These are phyloP conservation scores for Chlorella sp. DNA, from an alignment of 139 green algal species.

Conservation along the genomic window DNA sequence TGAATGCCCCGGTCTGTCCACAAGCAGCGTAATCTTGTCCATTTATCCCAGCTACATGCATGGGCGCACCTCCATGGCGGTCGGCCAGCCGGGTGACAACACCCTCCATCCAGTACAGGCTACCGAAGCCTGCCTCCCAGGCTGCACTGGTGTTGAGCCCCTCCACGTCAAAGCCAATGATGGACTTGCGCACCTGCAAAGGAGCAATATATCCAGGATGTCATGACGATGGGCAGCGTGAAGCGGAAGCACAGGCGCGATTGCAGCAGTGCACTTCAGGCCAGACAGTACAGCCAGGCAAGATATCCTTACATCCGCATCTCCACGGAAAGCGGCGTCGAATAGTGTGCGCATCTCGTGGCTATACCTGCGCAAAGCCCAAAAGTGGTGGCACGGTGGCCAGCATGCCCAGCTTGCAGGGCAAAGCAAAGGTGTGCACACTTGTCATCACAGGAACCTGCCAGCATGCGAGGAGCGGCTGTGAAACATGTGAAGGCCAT, in stretches of 20 bases:
- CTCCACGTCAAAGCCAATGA: constrained; percentile 33
- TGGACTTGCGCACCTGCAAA: constrained; percentile 36
- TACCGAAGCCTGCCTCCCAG: constrained; percentile 44
- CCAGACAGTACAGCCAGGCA: no score
- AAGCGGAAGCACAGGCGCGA: no score
- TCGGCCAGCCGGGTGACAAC: constrained; percentile 41
- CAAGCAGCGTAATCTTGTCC: no score
- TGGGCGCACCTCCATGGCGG: constrained; percentile 4
- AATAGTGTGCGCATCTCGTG: constrained; percentile 43
- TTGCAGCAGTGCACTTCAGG: no score
- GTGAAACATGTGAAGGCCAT: no score
- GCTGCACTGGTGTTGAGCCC: constrained; percentile 16
- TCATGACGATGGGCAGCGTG: no score
- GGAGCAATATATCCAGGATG: background rate
- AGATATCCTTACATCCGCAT: background rate
- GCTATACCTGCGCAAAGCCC: constrained; percentile 1
- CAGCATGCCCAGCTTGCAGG: no score
- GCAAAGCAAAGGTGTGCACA: no score
- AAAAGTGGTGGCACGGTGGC: no score
- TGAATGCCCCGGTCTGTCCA: no score
- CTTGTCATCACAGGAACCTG: no score
- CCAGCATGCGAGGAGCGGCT: no score
- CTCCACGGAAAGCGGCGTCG: constrained; percentile 32
- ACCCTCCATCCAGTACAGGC: constrained; percentile 47
- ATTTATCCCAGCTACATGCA: background rate